Conservation (phyloP, 805 yeast genomes). For the Sugiyamaella smithiae region DNA sequence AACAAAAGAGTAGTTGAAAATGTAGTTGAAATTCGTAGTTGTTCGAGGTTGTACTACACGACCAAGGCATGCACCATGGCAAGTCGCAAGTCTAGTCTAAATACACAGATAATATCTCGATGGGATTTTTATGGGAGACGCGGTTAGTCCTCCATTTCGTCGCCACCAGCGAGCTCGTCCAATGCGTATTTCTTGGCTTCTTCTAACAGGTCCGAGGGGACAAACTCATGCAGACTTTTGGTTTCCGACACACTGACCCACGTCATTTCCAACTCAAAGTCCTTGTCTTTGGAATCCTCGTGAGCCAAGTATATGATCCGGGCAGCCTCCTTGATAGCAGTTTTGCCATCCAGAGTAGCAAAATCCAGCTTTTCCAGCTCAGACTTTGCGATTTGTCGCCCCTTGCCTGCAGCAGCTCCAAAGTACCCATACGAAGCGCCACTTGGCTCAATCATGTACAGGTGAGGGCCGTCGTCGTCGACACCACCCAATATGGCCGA, state of each 20-base stretch:
- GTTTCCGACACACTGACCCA: constrained; percentile 83
- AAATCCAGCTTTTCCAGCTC: constrained; percentile 88
- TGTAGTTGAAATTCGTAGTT: too few species aligned
- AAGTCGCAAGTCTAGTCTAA: too few species aligned
- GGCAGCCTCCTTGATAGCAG: constrained; percentile 92
- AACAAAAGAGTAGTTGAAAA: too few species aligned
- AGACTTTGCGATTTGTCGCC: constrained; percentile 96
- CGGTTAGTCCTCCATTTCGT: constrained; percentile 54
- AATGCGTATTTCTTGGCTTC: constrained; percentile 85
- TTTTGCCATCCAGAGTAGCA: constrained; percentile 63
- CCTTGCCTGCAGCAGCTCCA: constrained; percentile 98
- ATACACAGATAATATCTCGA: not conserved
- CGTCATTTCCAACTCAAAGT: constrained; percentile 88
- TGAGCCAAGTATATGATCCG: constrained; percentile 90
- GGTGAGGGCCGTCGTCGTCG: constrained; percentile 85
- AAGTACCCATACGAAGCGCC: constrained; percentile 97
- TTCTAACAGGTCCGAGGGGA: constrained; percentile 72
- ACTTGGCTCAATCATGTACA: constrained; percentile 96
- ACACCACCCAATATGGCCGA: constrained; percentile 91
- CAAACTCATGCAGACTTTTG: constrained; percentile 70
- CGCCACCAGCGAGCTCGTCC: constrained; percentile 77
- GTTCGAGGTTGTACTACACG: too few species aligned
- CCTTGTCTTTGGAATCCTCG: constrained; percentile 97
- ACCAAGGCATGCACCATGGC: too few species aligned
- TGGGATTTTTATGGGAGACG: not conserved